Conservation (phyloP, 2,329 filamentous ascomycete genomes). For the Ophiostoma novo-ulmi region DNA sequence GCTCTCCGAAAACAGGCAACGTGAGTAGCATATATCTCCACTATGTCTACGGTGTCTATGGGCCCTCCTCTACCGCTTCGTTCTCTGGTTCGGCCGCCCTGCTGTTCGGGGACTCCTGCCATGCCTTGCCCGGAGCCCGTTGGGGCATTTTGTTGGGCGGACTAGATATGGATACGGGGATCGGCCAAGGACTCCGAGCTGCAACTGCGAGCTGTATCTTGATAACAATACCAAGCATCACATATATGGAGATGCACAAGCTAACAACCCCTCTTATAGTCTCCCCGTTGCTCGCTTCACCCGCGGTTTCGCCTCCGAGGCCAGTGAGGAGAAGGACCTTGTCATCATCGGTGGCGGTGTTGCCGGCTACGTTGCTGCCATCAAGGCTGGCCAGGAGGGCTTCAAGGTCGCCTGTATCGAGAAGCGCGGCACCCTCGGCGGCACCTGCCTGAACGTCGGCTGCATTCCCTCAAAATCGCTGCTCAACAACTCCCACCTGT, state of each 20-base stretch:
- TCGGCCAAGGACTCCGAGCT: slow-evolving; percentile 5
- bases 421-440: slow-evolving; percentile 90
- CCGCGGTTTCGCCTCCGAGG: slow-evolving; percentile 54
- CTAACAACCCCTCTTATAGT: not conserved
- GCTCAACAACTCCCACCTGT: slow-evolving; percentile 98
- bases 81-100: not conserved
- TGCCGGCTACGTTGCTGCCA: slow-evolving; percentile 96
- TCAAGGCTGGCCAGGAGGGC: slow-evolving; percentile 97
- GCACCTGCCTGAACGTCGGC: slow-evolving; percentile 97
- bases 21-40: slow-evolving; percentile 14
- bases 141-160: slow-evolving; percentile 1
- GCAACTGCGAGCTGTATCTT: not conserved
- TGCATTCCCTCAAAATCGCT: slow-evolving; percentile 99
- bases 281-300: slow-evolving; percentile 36
- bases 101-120: not conserved
- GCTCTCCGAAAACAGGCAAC: slow-evolving; percentile 42
- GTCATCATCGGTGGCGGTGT: slow-evolving; percentile 98
- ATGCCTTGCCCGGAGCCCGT: not conserved
- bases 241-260: not conserved
- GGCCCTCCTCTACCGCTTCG: not conserved
- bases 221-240: not conserved
- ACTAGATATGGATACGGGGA: not conserved
- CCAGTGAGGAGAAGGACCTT: slow-evolving; percentile 84
- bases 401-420: slow-evolving; percentile 97
- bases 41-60: not conserved